phyloP scores from a whole-genome alignment of 306 rosid genomes.

The Vachellia collinsii region DNA sequence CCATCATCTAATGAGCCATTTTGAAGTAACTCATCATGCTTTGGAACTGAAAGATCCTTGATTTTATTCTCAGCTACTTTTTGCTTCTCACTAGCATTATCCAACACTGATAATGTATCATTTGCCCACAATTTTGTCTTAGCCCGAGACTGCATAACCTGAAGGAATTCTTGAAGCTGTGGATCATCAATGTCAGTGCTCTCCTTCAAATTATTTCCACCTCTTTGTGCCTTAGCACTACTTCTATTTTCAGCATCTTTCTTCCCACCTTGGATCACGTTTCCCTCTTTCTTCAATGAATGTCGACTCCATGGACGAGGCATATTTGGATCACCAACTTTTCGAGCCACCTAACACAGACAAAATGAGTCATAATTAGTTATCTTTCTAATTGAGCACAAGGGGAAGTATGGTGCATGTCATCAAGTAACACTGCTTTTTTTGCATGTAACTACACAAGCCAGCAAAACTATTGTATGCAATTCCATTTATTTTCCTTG shows the following conservation, averaged over 20 bases:
- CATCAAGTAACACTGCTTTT: neutral
- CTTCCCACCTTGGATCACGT: conserved; percentile 40
- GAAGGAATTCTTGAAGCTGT: conserved; percentile 73
- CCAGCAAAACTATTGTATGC: neutral
- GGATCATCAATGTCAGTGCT: conserved; percentile 51
- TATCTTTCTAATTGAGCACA: neutral
- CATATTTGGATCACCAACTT: conserved; percentile 74
- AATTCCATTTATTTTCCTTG: neutral
- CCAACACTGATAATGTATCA: conserved; percentile 50
- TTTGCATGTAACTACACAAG: neutral
- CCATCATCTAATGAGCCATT: conserved; percentile 38
- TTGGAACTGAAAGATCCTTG: conserved; percentile 32
- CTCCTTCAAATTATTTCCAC: conserved; percentile 34
- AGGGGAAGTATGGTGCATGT: neutral
- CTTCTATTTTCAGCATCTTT: conserved; percentile 37
- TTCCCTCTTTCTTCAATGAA: conserved; percentile 52
- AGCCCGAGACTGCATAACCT: conserved; percentile 82
- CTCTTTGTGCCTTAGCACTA: conserved; percentile 38
- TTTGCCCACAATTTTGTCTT: conserved; percentile 88
- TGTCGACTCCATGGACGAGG: conserved; percentile 89
- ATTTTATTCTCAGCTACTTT: conserved; percentile 39
- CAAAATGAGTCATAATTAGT: neutral
- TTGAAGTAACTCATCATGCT: conserved; percentile 33
- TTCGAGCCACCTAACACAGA: conserved; percentile 59
- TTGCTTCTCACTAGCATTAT: conserved; percentile 42